Percentiles rank a stretch among this genome's conserved stretches.
Evolutionary conservation across 805 yeast genomes (phyloP).

Genomic region (Saccharomycopsis amapae): DNA sequence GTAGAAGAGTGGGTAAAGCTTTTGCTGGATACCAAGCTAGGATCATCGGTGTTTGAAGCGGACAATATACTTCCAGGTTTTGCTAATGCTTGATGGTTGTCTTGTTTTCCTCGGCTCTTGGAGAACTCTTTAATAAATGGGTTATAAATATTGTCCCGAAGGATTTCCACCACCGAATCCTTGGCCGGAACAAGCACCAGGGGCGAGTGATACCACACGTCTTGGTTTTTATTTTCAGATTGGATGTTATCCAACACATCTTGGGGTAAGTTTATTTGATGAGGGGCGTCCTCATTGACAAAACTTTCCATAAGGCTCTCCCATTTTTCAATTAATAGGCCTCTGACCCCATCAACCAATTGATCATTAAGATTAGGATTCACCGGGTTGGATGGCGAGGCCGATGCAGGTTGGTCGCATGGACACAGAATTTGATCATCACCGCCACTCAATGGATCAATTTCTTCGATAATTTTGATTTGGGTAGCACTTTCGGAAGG

Average conservation of each 20-base stretch:
- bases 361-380: too few relatives aligned
- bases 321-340: too few relatives aligned
- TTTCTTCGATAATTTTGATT: too few relatives aligned
- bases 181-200: slow-evolving; percentile 28
- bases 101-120: neutral
- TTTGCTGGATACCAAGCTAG: too few relatives aligned
- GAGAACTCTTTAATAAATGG: slow-evolving; percentile 23
- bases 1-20: too few relatives aligned
- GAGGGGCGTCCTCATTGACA: slow-evolving; percentile 36
- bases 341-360: too few relatives aligned
- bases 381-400: too few relatives aligned
- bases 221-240: slow-evolving; percentile 2
- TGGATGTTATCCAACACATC: slow-evolving; percentile 27
- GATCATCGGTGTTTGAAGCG: too few relatives aligned
- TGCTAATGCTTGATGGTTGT: neutral
- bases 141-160: slow-evolving; percentile 30
- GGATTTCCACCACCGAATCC: slow-evolving; percentile 28
- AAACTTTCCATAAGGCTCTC: slow-evolving; percentile 34
- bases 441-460: too few relatives aligned
- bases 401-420: too few relatives aligned
- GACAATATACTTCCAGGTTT: too few relatives aligned
- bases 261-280: slow-evolving; percentile 43
- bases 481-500: neutral
- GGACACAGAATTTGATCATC: too few relatives aligned
- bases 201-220: slow-evolving; percentile 31